Base-by-base conservation (phyloP, 768 basidiomycete species). In the Kwoniella europaea region DNA sequence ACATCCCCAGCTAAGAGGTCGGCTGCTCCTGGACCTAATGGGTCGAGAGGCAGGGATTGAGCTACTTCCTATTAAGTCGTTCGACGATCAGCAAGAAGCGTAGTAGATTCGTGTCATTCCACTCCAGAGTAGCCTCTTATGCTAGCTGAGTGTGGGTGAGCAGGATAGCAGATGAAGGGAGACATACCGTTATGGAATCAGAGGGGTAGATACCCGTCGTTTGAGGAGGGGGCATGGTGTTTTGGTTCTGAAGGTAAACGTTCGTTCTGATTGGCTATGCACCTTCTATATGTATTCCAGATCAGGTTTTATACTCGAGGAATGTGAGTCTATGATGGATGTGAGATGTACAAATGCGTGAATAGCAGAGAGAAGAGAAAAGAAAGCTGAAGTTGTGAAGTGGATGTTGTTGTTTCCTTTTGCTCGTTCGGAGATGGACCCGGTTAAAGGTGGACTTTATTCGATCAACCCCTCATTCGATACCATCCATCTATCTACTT, bases 1-100 rank as follows among this genome's bases (percentile, higher is more conserved):
- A 98, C 93, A 85, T 99, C 97, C 76, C 92, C 94, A 0, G 97
- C 94, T 27, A 99, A 87, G 0, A 92, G 87, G 4, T 90, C 90
- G 4, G 93, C 91, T 27, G 97, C 91, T 2, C 87, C 80, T 63
- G 95, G 93, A 2, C 92, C 86, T 53, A 99, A 84, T 58, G 84
- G 90, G 15, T 89, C 85, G 67, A 98, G 89, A 70, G 90, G 90
- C 42, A 97, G 84, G 0, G 91, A 90, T 74, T 98, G 96, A 42
- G 97, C 94, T 57, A 91, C 90, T 85, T 98, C 94, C 94, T 96
- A 61, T 44, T 59, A 22, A 20, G 24, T 12, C 43, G 16, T 10
- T 24, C n/a, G 13, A 63, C 18, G 22, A 27, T 15, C 35, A 50
- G 65, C 6, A 65, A 20, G 16, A 35, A 42, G 50, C n/a, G 43